Conservation (phyloP, 2,329 filamentous ascomycete species). For the Exserohilum turcica region DNA sequence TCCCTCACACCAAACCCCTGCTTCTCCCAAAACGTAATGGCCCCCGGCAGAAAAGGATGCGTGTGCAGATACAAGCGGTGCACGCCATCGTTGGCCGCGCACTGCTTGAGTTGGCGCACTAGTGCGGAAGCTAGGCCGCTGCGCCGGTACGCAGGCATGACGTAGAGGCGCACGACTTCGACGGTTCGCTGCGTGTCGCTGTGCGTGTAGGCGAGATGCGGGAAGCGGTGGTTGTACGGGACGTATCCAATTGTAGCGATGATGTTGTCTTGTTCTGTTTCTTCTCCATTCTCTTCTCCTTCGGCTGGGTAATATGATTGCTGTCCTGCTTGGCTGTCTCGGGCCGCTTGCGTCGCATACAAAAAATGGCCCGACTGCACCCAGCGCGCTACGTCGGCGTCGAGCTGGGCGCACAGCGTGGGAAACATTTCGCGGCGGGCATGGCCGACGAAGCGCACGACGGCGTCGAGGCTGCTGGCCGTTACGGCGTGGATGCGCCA, state of each 20-base stretch:
- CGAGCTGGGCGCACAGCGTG: neutral
- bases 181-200: neutral
- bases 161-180: neutral
- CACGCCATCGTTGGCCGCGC: neutral
- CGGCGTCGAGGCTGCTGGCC: neutral
- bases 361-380: conserved; percentile 6
- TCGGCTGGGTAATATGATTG: too few species aligned
- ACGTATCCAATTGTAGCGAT: neutral
- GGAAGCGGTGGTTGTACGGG: neutral
- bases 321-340: neutral
- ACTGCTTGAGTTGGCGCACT: neutral
- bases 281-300: neutral
- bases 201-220: neutral
- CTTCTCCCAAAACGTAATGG: conserved; percentile 25
- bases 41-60: conserved; percentile 22
- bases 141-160: neutral
- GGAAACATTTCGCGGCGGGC: conserved; percentile 9
- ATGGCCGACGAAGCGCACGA: conserved; percentile 10
- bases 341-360: neutral
- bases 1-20: conserved; percentile 13
- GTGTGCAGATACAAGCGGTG: conserved; percentile 25
- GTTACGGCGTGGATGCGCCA: conserved; percentile 14
- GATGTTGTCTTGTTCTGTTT: neutral
- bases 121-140: neutral
- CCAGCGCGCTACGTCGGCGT: conserved; percentile 1